Conservation (phyloP, 345 rosid genomes). For the Eucalyptus viminalis region DNA sequence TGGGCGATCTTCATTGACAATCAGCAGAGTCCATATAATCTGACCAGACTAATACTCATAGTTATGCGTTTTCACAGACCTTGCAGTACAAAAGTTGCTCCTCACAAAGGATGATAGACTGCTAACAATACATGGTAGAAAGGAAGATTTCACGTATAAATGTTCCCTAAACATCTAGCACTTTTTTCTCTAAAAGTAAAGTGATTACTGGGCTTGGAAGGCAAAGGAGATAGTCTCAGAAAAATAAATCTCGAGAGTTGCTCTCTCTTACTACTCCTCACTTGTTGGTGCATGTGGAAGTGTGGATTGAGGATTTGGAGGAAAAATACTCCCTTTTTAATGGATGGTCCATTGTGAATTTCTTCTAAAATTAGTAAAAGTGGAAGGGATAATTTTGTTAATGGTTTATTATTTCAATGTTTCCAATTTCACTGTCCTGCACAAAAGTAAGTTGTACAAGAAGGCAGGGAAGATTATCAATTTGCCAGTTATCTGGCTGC, state of each 20-base stretch:
- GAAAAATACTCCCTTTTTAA: not conserved
- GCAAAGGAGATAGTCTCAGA: not conserved
- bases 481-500: not conserved
- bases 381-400: not conserved
- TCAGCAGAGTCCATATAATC: not conserved
- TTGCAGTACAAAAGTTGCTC: not conserved
- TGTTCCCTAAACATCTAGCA: not conserved
- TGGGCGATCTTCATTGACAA: not conserved
- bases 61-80: not conserved
- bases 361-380: not conserved
- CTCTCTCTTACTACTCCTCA: not conserved
- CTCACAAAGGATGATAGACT: not conserved
- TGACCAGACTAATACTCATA: not conserved
- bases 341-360: not conserved
- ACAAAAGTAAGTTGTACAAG: not conserved
- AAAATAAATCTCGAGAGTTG: not conserved
- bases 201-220: not conserved
- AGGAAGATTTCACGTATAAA: not conserved
- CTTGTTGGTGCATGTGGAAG: not conserved
- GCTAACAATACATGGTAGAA: not conserved
- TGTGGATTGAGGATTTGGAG: not conserved
- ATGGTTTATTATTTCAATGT: not conserved
- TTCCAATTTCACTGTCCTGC: not conserved
- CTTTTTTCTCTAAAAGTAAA: not conserved
- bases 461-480: not conserved